Conservation (phyloP, 306 rosid species). For the Vicia villosa region DNA sequence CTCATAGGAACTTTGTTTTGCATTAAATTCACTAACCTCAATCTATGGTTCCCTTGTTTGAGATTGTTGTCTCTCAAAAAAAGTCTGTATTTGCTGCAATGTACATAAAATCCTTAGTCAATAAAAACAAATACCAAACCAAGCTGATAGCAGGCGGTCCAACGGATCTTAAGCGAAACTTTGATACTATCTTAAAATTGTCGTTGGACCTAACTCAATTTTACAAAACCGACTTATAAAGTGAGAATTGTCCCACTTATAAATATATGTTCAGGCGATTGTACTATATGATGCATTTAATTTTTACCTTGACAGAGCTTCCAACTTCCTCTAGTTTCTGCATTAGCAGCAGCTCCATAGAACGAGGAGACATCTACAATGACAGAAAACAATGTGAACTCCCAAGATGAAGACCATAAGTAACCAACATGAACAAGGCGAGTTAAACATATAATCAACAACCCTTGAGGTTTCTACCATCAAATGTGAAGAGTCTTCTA, state of each 20-base stretch:
- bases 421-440: constrained; percentile 15
- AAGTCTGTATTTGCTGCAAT: constrained; percentile 73
- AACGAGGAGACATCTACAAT: constrained; percentile 61
- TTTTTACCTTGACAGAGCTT: constrained; percentile 80
- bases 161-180: no score
- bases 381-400: constrained; percentile 3
- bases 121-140: not conserved
- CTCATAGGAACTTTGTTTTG: no score
- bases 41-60: constrained; percentile 58
- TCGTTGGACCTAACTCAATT: no score
- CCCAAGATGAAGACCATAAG: constrained; percentile 11
- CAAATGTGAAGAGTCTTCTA: constrained; percentile 55
- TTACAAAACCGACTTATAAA: no score
- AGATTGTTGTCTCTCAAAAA: constrained; percentile 64
- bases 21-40: constrained; percentile 30
- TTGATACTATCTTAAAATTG: no score
- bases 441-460: constrained; percentile 18
- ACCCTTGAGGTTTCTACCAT: constrained; percentile 49
- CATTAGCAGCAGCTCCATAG: constrained; percentile 61
- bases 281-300: constrained; percentile 5
- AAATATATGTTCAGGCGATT: no score
- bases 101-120: constrained; percentile 24
- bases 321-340: constrained; percentile 95
- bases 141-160: no score
- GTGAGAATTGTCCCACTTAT: no score